Conservation (phyloP, 495 filamentous ascomycete species). For the Lasiosphaeriaceae sp. region DNA sequence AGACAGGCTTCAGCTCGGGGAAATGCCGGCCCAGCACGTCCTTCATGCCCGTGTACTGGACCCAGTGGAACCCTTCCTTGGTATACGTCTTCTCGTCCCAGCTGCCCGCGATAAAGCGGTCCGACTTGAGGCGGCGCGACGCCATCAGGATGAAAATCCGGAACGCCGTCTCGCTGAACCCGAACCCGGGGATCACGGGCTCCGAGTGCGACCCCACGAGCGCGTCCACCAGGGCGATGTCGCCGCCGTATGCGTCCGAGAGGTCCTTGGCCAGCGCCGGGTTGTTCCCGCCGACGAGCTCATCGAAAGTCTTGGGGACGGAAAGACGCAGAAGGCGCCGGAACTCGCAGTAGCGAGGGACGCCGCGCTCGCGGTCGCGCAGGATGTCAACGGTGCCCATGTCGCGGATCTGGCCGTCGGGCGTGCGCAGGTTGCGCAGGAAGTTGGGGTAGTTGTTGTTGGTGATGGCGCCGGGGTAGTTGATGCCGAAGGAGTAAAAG, state of each 20-base stretch:
- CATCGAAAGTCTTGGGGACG: slow-evolving; percentile 26
- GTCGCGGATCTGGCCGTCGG: slow-evolving; percentile 31
- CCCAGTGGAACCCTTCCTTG: slow-evolving; percentile 36
- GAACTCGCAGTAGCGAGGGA: slow-evolving; percentile 45
- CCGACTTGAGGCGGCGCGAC: slow-evolving; percentile 33
- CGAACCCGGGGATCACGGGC: slow-evolving; percentile 39
- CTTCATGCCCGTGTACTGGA: slow-evolving; percentile 32
- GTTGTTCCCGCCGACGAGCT: slow-evolving; percentile 38
- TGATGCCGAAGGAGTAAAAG: slow-evolving; percentile 46
- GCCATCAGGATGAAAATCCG: slow-evolving; percentile 39
- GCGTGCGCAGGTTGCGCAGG: slow-evolving; percentile 31
- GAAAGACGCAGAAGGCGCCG: slow-evolving; percentile 36
- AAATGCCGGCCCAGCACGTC: slow-evolving; percentile 34
- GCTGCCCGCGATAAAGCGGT: slow-evolving; percentile 36
- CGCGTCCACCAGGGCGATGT: slow-evolving; percentile 37
- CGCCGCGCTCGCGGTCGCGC: slow-evolving; percentile 43
- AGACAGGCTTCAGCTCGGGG: slow-evolving; percentile 25
- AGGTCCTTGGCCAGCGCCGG: slow-evolving; percentile 26
- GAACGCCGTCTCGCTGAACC: slow-evolving; percentile 42
- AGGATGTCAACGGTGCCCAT: slow-evolving; percentile 42
- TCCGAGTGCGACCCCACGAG: slow-evolving; percentile 36
- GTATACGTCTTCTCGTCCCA: slow-evolving; percentile 37
- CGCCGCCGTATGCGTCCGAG: slow-evolving; percentile 23
- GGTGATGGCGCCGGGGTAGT: slow-evolving; percentile 42
- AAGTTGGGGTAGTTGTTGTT: slow-evolving; percentile 38